Conservation (phyloP, 2,329 filamentous ascomycete species). For the Leptoxyphium fumago region DNA sequence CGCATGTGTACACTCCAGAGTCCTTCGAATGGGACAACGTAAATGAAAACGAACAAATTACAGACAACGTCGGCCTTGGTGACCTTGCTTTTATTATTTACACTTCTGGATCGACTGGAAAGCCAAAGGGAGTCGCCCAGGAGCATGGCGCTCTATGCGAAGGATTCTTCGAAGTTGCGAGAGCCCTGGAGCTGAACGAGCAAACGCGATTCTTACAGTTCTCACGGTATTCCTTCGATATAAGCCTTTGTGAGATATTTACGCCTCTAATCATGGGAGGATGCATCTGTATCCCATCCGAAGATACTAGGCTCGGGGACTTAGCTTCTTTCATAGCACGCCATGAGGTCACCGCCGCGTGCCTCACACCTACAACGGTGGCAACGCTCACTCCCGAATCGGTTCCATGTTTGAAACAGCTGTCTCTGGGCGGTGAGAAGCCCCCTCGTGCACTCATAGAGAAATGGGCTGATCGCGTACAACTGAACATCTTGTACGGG, state of each 20-base stretch:
- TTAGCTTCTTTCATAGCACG: background rate
- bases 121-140: conserved; percentile 58
- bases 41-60: too few species aligned
- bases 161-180: background rate
- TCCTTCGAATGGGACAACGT: too few species aligned
- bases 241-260: background rate
- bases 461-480: background rate
- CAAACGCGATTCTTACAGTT: background rate
- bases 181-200: background rate
- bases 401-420: background rate
- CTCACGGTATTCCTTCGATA: background rate
- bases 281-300: background rate
- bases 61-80: too few species aligned
- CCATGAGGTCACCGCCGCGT: background rate
- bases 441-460: background rate
- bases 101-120: conserved; percentile 70
- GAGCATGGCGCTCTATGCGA: background rate
- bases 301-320: background rate
- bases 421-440: background rate
- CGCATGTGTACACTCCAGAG: too few species aligned
- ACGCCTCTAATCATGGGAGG: background rate
- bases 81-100: conserved; percentile 37
- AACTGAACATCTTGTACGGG: background rate
- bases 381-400: background rate
- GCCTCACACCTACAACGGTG: background rate